Percentiles rank a stretch among this genome's conserved stretches.
phyloP scores from a whole-genome alignment of 441 rosid genomes.

The Gossypium trilobum region DNA sequence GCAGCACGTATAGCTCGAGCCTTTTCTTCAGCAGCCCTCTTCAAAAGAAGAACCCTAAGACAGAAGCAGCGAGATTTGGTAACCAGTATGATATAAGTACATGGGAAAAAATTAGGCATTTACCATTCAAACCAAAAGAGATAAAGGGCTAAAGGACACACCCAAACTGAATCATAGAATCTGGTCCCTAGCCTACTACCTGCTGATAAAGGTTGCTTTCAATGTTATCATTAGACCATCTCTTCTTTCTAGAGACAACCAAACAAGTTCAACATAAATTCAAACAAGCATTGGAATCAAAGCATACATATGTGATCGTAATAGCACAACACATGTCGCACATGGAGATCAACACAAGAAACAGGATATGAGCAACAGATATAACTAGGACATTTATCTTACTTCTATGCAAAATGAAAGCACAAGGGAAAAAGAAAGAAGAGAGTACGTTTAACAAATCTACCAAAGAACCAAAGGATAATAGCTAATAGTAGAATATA shows the following conservation, averaged over 20 bases:
- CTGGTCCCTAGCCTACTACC: conserved; percentile 27
- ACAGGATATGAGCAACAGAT: conserved; percentile 4
- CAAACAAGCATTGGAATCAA: conserved; percentile 15
- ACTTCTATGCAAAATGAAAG: neutral
- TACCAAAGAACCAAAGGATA: neutral
- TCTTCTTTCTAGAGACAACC: conserved; percentile 17
- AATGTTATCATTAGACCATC: conserved; percentile 25
- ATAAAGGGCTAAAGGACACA: conserved; percentile 27
- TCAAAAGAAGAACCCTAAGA: conserved; percentile 64
- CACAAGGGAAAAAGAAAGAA: neutral
- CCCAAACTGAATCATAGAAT: conserved; percentile 23
- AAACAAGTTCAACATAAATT: conserved; percentile 22
- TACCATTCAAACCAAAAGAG: conserved; percentile 22
- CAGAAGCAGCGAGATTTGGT: conserved; percentile 13
- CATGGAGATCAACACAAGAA: conserved; percentile 5
- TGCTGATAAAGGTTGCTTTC: conserved; percentile 32
- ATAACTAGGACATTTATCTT: neutral
- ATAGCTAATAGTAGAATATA: neutral
- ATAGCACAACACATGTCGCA: conserved; percentile 17
- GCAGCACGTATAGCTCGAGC: conserved; percentile 66
- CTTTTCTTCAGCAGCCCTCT: conserved; percentile 68
- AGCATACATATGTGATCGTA: conserved; percentile 14
- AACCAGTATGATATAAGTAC: neutral
- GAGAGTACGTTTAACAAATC: neutral
- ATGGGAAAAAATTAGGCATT: neutral